Evolutionary conservation across 1,139 yeast genomes (phyloP), one percentile per base, ranked within the genome.

Genomic region (Pichia cactophila): DNA sequence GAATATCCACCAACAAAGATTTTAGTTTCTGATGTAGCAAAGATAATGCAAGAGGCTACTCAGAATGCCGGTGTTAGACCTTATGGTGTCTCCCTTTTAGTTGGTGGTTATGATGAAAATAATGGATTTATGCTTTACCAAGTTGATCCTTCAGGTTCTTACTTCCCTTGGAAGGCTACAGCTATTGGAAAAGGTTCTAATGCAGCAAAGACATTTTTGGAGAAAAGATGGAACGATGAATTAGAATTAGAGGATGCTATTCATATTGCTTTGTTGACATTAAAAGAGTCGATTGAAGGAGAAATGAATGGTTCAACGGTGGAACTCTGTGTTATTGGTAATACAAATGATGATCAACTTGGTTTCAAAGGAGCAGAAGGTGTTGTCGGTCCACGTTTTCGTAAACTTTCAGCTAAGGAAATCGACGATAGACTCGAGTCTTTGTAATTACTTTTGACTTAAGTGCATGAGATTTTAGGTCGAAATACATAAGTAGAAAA

Each of bases 121-220:
- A 84, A 69, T 69, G 89, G 80, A 53, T 89, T 80, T 68, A 88
- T 87, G 63, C 75, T 94, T 55, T 94, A 92, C 68, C 98, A 94
- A 69, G 96, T 94, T 45, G 98, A 94, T 70, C 99, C 99, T 6
- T 86, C 96, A 6, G 99, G 99, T 14, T 83, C 96, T 49, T 94
- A 86, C 68, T 94, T 88, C 77, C 97, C 98, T n/a, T 94, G 99
- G 99, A 92, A 92, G 69, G 98, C 98, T 31, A 92, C 98, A 4
- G 97, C 98, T 31, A 92, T 94, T 61, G 99, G 99, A 56, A 90
- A 89, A 66, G 95, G 96, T 31, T 82, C 96, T 6, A 81, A 82
- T 42, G 86, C 95, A 9, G 98, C 98, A 37, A 92, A 94, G 73
- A 92, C 98, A 1, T 94, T 94, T 63, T 73, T 94, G 64, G 98